Base-by-base conservation (phyloP, 1,139 yeast genomes). In the Hansenula lynferdii region DNA sequence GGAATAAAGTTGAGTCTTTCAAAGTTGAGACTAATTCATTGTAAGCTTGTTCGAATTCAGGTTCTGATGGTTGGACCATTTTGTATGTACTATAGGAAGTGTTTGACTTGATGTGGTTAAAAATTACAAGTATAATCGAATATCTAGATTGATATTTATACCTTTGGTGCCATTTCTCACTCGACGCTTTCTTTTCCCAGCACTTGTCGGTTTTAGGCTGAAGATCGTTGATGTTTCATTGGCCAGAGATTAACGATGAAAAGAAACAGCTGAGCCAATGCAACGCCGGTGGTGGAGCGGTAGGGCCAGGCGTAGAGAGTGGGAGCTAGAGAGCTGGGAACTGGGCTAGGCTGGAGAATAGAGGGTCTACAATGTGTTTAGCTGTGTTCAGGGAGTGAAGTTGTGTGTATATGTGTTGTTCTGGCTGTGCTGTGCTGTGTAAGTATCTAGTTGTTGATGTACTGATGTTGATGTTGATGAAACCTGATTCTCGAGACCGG, bases 11-110 rank as follows among this genome's bases (percentile, higher is more conserved):
- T 28, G 97, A 90, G 68, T 86, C 95, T 69, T 85, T 80, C 58
- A 92, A 75, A 48, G 97, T 92, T 51, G 85, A 72, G 60, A 83
- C 77, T 58, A 92, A 80, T 77, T 92, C 98, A 69, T 85, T 77
- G 80, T 84, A 87, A 58, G 98, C 98, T 78, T 92, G 98, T 72
- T 89, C 90, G 72, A 90, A 92, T 82, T 92, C 97, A 57, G 97
- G 97, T 75, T 90, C 97, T 72, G 72, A 52, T 48, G 61, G 59
- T 51, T 54, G 55, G 50, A 56, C 57, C 57, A 53, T 53, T 47
- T 44, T 50, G 44, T 10, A 17, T 31, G 22, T 18, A 28, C 3
- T 26, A n/a, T 10, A 14, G 27, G 18, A 8, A n/a, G 16, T 23
- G 11, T 3, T 16, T 31, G 23, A 23, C 10, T 22, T n/a, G 6